phyloP scores from a whole-genome alignment of 371 early-diverging fungal species.

The Mortierella sp. region DNA sequence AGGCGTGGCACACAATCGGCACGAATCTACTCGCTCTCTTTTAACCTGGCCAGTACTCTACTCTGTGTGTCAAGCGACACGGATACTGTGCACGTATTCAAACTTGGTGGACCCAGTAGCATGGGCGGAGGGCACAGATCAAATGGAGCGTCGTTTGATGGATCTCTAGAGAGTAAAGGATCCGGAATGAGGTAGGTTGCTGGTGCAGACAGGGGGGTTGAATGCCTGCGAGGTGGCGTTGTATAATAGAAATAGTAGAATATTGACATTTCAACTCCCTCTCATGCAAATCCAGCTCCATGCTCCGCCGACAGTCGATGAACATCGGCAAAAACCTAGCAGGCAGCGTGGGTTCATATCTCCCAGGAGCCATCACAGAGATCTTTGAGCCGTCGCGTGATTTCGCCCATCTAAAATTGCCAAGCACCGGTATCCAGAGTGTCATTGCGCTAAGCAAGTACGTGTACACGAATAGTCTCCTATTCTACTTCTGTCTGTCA shows the following conservation, averaged over 20 bases:
- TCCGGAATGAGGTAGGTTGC: constrained; percentile 30
- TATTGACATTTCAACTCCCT: not conserved
- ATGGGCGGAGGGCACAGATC: constrained; percentile 15
- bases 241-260: not conserved
- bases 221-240: not conserved
- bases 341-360: constrained; percentile 82
- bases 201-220: not conserved
- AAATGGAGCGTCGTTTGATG: constrained; percentile 35
- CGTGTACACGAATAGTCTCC: not conserved
- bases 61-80: constrained; percentile 93
- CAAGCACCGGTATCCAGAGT: constrained; percentile 83
- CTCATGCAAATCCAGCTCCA: constrained; percentile 47
- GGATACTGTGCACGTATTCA: constrained; percentile 98
- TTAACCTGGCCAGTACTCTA: constrained; percentile 83
- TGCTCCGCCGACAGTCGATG: constrained; percentile 69
- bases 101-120: constrained; percentile 59
- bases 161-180: constrained; percentile 6
- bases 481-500: not conserved
- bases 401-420: constrained; percentile 92
- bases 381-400: constrained; percentile 96
- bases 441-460: constrained; percentile 84
- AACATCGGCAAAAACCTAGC: constrained; percentile 71
- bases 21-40: constrained; percentile 90
- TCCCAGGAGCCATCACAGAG: constrained; percentile 90
- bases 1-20: constrained; percentile 94